Evolutionary conservation across 768 basidiomycete species (phyloP), one percentile per base, ranked within the genome.

Genomic region (Mycena latifolia): DNA sequence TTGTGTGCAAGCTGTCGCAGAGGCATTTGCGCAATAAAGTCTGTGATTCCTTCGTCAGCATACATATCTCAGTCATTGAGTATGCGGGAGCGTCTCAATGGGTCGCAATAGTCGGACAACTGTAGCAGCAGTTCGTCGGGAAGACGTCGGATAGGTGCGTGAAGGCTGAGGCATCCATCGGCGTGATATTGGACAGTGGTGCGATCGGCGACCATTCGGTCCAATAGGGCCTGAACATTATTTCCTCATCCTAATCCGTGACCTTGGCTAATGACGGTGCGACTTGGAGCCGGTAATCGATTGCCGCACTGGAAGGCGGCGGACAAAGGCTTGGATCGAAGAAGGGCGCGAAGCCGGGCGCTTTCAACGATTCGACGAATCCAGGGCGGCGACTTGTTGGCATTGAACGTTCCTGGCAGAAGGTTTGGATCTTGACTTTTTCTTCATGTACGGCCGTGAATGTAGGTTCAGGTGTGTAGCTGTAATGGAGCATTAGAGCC

Each of bases 81-180:
- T 7, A 5, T 4, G 14, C 37, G 17, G 37, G 37, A 15, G 17
- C 8, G 25, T 5, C 24, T 27, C 14, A 31, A 45, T 15, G 43
- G 43, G 22, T 14, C 24, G 45, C 25, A 57, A n/a, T 33, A 33
- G 14, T 47, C 22, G 45, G 47, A 57, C 24, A 57, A 47, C 22
- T 47, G n/a, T 31, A 57, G 31, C 46, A 57, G 25, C 10, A 47
- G 47, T 12, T 57, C 56, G n/a, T 46, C 22, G 29, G 31, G 45
- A 27, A 57, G 56, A 25, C 31, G 45, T 35, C 45, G 56, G 22
- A 57, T 57, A 22, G 56, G 29, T 18, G 43, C 31, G 22, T 45
- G 35, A 18, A 47, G 43, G 47, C 45, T 47, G 56, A 11, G 22
- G 31, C 31, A 57, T 35, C 45, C 45, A 10, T 47, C 56, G 45